Conservation (phyloP, 2,329 filamentous ascomycete genomes). For the Aspergillus japonicus region DNA sequence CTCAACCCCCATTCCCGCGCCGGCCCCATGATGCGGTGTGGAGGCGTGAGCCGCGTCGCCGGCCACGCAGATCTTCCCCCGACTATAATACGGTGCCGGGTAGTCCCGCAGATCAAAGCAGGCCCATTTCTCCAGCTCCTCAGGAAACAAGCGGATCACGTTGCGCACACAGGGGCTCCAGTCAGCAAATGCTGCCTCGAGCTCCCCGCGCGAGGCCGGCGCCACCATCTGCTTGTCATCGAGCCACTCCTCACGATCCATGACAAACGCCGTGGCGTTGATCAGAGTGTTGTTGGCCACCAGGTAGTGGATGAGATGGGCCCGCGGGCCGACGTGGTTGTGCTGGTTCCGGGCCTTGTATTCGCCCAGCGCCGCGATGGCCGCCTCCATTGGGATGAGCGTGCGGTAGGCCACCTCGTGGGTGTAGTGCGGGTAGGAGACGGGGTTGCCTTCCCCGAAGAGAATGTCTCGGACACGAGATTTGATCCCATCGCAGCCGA, state of each 20-base stretch:
- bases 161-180: too few relatives aligned
- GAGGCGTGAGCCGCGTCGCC: conserved; percentile 43
- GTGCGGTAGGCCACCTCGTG: conserved; percentile 38
- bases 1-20: conserved; percentile 41
- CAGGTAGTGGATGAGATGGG: conserved; percentile 36
- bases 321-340: conserved; percentile 31
- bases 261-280: conserved; percentile 32
- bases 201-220: too few relatives aligned
- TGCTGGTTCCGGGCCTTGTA: conserved; percentile 30
- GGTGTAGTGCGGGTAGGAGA: conserved; percentile 27
- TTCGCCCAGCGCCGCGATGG: conserved; percentile 35
- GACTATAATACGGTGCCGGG: conserved; percentile 28
- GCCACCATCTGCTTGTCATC: too few relatives aligned
- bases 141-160: too few relatives aligned
- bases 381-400: conserved; percentile 34
- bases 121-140: conserved; percentile 33
- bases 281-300: conserved; percentile 35
- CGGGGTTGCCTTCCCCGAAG: conserved; percentile 15
- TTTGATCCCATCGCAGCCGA: conserved; percentile 40
- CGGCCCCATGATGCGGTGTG: conserved; percentile 39
- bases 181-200: too few relatives aligned
- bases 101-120: conserved; percentile 34
- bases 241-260: conserved; percentile 1
- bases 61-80: too few relatives aligned
- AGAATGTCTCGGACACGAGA: conserved; percentile 31